Evolutionary conservation across 495 filamentous ascomycete genomes (phyloP).

Genomic region (Entonaema liquescens): DNA sequence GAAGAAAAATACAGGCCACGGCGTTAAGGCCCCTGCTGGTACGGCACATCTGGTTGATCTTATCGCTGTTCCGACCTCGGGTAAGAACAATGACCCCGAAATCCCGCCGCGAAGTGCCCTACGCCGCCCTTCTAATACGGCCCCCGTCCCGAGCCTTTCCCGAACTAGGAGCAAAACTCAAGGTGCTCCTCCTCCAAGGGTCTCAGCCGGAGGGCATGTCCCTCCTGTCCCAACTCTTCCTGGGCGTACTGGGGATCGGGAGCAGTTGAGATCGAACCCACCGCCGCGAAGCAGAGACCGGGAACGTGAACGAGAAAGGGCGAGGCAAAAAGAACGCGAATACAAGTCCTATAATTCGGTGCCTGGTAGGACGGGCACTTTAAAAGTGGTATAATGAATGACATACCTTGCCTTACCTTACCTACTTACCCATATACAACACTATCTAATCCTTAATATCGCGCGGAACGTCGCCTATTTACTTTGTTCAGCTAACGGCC

Average conservation of each 20-base stretch:
- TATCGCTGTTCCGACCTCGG: slow-evolving; percentile 26
- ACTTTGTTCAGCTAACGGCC: slow-evolving; percentile 1
- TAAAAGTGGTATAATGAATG: slow-evolving; percentile 44
- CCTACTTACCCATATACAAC: background rate
- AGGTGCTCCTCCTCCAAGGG: slow-evolving; percentile 29
- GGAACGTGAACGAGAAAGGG: slow-evolving; percentile 26
- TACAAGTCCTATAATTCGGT: slow-evolving; percentile 43
- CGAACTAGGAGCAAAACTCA: slow-evolving; percentile 44
- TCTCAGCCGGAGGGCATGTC: slow-evolving; percentile 5
- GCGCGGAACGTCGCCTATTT: slow-evolving; percentile 10
- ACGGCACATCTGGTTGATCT: slow-evolving; percentile 67
- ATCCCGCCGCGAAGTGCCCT: slow-evolving; percentile 37
- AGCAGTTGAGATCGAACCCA: slow-evolving; percentile 14
- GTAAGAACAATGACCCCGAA: slow-evolving; percentile 15
- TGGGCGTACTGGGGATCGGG: slow-evolving; percentile 1
- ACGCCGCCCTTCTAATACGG: slow-evolving; percentile 32
- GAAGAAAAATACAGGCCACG: slow-evolving; percentile 69
- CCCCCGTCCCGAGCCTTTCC: slow-evolving; percentile 28
- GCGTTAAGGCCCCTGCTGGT: slow-evolving; percentile 68
- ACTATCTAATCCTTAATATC: slow-evolving; percentile 22
- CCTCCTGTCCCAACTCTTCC: slow-evolving; percentile 39
- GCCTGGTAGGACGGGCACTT: slow-evolving; percentile 42
- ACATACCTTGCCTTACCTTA: too few species aligned
- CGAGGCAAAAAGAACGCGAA: slow-evolving; percentile 40
- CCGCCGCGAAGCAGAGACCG: slow-evolving; percentile 26